phyloP scores from a whole-genome alignment of 2,329 filamentous ascomycete species.

The Exophiala aquamarina region DNA sequence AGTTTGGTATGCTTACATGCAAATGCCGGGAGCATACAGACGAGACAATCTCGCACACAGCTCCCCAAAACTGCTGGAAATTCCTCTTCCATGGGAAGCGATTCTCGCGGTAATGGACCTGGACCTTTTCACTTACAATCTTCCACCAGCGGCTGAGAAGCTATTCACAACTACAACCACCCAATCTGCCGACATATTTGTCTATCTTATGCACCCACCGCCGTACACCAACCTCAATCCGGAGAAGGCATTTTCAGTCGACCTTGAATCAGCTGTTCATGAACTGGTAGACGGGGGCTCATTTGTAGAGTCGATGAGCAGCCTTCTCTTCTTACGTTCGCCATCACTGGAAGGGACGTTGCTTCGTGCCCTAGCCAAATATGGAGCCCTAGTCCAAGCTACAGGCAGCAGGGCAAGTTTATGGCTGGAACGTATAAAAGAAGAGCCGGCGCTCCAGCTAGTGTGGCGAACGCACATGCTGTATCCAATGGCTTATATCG shows the following conservation, averaged over 20 bases:
- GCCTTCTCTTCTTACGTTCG: constrained; percentile 22
- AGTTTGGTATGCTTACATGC: constrained; percentile 25
- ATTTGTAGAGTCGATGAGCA: constrained; percentile 13
- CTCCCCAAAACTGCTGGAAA: constrained; percentile 8
- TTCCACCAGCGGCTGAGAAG: constrained; percentile 14
- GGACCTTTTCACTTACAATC: constrained; percentile 14
- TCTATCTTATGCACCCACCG: constrained; percentile 19
- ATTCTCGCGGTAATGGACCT: constrained; percentile 17
- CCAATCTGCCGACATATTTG: constrained; percentile 20
- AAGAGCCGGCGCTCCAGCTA: constrained; percentile 9
- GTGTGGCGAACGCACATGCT: constrained; percentile 21
- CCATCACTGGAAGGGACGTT: constrained; percentile 18
- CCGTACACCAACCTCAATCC: constrained; percentile 9
- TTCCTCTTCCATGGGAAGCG: constrained; percentile 21
- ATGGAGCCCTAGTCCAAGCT: constrained; percentile 4
- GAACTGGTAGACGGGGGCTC: constrained; percentile 1
- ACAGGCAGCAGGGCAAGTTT: background rate
- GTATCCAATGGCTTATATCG: constrained; percentile 10
- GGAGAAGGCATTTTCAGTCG: constrained; percentile 8
- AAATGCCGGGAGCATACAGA: constrained; percentile 9
- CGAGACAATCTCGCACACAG: constrained; percentile 1
- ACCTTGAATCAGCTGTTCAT: constrained; percentile 13
- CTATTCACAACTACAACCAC: constrained; percentile 19
- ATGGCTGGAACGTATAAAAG: constrained; percentile 2
- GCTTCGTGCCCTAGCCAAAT: constrained; percentile 8